These are phyloP conservation scores for Globisporangium ultimum DNA, from an alignment of 352 stramenopile species.

Conservation along the genomic window DNA sequence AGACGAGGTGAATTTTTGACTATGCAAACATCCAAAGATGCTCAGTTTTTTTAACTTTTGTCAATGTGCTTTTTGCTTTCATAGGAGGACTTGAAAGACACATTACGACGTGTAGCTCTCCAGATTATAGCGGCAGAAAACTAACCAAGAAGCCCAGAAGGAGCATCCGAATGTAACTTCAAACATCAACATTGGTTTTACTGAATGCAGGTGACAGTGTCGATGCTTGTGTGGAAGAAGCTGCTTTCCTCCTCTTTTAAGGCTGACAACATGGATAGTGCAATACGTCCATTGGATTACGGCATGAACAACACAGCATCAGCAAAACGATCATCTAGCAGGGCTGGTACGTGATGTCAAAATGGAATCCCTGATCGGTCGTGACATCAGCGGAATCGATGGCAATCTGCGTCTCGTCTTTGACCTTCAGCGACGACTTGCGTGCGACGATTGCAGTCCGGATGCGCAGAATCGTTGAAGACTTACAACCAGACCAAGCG, in stretches of 20 bases:
- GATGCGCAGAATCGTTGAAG: conserved; percentile 28
- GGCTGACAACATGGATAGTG: too few relatives aligned
- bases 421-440: background rate
- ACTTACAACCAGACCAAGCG: conserved; percentile 23
- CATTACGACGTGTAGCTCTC: conserved; percentile 37
- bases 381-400: conserved; percentile 30
- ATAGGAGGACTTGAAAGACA: conserved; percentile 51
- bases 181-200: too few relatives aligned
- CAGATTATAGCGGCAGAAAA: conserved; percentile 19
- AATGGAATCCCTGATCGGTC: conserved; percentile 22
- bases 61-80: background rate
- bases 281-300: too few relatives aligned
- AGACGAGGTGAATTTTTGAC: conserved; percentile 30
- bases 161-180: too few relatives aligned
- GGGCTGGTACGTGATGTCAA: conserved; percentile 23
- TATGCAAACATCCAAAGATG: background rate
- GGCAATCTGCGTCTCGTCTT: conserved; percentile 14
- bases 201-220: too few relatives aligned
- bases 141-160: background rate
- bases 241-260: too few relatives aligned
- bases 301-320: too few relatives aligned
- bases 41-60: background rate
- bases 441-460: conserved; percentile 25
- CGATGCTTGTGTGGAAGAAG: too few relatives aligned
- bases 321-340: conserved; percentile 1